Percentiles rank a stretch among this genome's conserved stretches.
These are phyloP conservation scores for Fusarium chaquense DNA, from an alignment of 2,329 filamentous ascomycete species.

Conservation along the genomic window DNA sequence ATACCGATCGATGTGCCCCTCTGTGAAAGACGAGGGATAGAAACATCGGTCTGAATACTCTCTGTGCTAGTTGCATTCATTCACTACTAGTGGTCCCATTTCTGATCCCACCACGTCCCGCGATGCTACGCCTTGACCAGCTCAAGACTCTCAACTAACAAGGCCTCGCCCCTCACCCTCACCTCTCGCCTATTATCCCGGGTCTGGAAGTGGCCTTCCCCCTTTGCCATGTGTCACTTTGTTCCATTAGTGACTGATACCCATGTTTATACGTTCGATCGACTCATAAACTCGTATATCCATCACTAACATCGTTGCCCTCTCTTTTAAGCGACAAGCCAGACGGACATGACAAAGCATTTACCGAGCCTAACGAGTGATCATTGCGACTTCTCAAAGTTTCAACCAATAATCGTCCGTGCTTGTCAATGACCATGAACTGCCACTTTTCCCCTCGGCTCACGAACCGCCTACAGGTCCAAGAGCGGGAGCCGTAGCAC, in stretches of 20 bases:
- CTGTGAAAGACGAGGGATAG: not conserved
- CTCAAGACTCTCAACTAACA: conserved; percentile 13
- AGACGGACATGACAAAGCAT: not conserved
- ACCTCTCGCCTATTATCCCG: conserved; percentile 3
- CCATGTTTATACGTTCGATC: conserved; percentile 1
- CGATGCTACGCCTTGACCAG: conserved; percentile 33
- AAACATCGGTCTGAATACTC: conserved; percentile 25
- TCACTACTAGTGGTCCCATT: conserved; percentile 22
- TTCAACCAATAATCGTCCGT: not conserved
- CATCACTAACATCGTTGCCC: conserved; percentile 7
- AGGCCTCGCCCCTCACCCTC: conserved; percentile 12
- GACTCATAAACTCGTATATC: conserved; percentile 1
- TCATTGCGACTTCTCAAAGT: not conserved
- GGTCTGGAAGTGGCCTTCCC: not conserved
- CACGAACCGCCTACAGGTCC: conserved; percentile 7
- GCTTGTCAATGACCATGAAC: not conserved
- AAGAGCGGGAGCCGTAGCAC: conserved; percentile 9
- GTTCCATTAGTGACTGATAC: conserved; percentile 1
- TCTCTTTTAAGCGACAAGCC: not conserved
- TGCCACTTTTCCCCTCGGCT: conserved; percentile 9
- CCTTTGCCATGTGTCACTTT: not conserved
- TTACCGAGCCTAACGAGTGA: not conserved
- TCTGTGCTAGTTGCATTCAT: conserved; percentile 12
- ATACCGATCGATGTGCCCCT: not conserved
- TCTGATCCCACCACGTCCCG: conserved; percentile 37